phyloP scores from a whole-genome alignment of 2,329 filamentous ascomycete genomes.

The Escovopsis sp. region DNA sequence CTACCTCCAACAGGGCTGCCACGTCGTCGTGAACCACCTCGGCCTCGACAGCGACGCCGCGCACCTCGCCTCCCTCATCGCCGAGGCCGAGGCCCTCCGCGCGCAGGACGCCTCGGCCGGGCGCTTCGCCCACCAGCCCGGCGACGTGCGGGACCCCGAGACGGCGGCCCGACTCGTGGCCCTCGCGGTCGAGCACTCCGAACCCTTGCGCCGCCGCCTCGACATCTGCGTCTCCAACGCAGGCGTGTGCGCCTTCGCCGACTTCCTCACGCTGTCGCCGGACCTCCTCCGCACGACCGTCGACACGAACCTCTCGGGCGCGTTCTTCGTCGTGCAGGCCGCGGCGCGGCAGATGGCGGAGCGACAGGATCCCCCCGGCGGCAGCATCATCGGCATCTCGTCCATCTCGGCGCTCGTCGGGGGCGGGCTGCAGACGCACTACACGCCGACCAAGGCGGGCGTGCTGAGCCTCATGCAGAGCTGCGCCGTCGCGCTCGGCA shows the following conservation, averaged over 20 bases:
- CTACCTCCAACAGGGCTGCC: conserved; percentile 62
- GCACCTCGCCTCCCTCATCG: conserved; percentile 38
- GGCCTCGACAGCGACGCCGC: conserved; percentile 36
- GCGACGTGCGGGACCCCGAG: conserved; percentile 62
- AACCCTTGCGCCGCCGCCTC: conserved; percentile 38
- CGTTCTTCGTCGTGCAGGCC: conserved; percentile 79
- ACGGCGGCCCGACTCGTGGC: conserved; percentile 55
- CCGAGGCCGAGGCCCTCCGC: conserved; percentile 32
- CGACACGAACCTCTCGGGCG: conserved; percentile 68
- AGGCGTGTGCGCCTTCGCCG: conserved; percentile 74
- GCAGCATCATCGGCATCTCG: conserved; percentile 64
- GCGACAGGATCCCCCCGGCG: conserved; percentile 46
- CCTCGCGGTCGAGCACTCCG: conserved; percentile 43
- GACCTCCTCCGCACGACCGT: conserved; percentile 59
- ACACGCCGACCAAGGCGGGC: conserved; percentile 79
- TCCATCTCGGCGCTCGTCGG: conserved; percentile 65
- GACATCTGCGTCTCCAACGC: conserved; percentile 82
- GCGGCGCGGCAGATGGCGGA: conserved; percentile 69
- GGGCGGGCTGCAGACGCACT: conserved; percentile 65
- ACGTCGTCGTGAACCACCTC: conserved; percentile 69
- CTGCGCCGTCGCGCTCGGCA: conserved; percentile 61
- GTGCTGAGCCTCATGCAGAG: conserved; percentile 72
- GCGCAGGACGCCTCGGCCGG: conserved; percentile 31
- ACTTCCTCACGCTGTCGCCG: conserved; percentile 61
- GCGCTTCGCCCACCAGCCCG: conserved; percentile 49